Evolutionary conservation across 1,139 yeast species (phyloP).

Genomic region (Hyphopichia fennica): DNA sequence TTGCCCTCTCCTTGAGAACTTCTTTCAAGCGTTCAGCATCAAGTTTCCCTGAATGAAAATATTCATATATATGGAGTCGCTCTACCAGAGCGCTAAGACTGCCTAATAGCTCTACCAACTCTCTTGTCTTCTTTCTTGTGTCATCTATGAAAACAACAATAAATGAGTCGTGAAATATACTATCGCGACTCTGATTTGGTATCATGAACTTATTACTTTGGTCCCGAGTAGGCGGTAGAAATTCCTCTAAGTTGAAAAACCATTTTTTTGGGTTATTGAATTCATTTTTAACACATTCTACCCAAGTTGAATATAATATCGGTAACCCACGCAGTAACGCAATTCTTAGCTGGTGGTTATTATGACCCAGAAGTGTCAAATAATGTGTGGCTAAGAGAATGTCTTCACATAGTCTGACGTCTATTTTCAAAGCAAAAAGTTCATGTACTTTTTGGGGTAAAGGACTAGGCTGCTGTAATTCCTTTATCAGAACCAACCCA

Average conservation of each 20-base stretch:
- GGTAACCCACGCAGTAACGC: slow-evolving; percentile 30
- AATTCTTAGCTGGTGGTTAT: slow-evolving; percentile 14
- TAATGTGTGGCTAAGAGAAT: slow-evolving; percentile 27
- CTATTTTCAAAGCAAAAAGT: slow-evolving; percentile 17
- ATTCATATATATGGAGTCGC: neutral
- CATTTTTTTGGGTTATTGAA: slow-evolving; percentile 15
- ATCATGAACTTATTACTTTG: slow-evolving; percentile 10
- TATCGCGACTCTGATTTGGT: slow-evolving; percentile 10
- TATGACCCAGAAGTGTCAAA: slow-evolving; percentile 14
- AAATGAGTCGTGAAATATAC: neutral
- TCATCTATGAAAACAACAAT: neutral
- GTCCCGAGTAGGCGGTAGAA: slow-evolving; percentile 14
- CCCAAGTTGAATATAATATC: slow-evolving; percentile 26
- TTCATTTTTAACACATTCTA: slow-evolving; percentile 12
- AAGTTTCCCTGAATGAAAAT: neutral
- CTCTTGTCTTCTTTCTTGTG: neutral
- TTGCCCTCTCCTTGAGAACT: neutral
- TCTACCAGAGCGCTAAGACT: neutral
- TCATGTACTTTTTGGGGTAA: slow-evolving; percentile 8
- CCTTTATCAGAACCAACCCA: slow-evolving; percentile 3
- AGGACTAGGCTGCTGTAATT: slow-evolving; percentile 2
- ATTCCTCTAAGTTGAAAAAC: slow-evolving; percentile 18
- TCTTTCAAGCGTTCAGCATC: neutral
- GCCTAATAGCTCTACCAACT: neutral
- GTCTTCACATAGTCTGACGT: slow-evolving; percentile 21